These are phyloP conservation scores for Clavulina sp. DNA, from an alignment of 768 basidiomycete species.

Conservation along the genomic window DNA sequence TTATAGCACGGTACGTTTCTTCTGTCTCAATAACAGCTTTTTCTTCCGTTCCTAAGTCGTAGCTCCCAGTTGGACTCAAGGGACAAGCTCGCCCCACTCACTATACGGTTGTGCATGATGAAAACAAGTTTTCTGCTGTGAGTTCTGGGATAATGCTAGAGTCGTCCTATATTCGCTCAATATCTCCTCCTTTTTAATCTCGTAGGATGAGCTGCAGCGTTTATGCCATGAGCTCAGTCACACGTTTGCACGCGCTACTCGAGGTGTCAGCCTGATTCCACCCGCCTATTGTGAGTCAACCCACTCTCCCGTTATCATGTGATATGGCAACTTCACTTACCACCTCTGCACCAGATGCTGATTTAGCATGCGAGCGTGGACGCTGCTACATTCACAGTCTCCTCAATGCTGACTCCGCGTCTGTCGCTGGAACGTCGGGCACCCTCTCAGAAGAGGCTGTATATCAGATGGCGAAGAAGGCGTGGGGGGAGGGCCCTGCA, in stretches of 20 bases:
- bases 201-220: constrained; percentile 26
- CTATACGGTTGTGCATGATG: neutral
- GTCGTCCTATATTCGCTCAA: neutral
- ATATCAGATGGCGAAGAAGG: constrained; percentile 30
- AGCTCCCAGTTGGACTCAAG: neutral
- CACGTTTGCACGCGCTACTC: constrained; percentile 66
- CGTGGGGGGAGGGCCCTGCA: constrained; percentile 29
- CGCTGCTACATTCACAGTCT: constrained; percentile 61
- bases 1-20: neutral
- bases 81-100: neutral
- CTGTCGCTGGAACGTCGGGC: neutral
- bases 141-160: neutral
- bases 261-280: constrained; percentile 65
- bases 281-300: constrained; percentile 26
- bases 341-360: constrained; percentile 17
- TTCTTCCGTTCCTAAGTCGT: neutral
- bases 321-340: constrained; percentile 17
- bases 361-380: constrained; percentile 67
- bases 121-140: neutral
- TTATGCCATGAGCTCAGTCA: constrained; percentile 55
- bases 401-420: constrained; percentile 23
- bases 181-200: neutral
- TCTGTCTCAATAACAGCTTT: neutral
- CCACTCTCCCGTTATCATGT: neutral
- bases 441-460: constrained; percentile 29